Evolutionary conservation across 345 rosid species (phyloP).

Genomic region (Carallia pectinifolia): DNA sequence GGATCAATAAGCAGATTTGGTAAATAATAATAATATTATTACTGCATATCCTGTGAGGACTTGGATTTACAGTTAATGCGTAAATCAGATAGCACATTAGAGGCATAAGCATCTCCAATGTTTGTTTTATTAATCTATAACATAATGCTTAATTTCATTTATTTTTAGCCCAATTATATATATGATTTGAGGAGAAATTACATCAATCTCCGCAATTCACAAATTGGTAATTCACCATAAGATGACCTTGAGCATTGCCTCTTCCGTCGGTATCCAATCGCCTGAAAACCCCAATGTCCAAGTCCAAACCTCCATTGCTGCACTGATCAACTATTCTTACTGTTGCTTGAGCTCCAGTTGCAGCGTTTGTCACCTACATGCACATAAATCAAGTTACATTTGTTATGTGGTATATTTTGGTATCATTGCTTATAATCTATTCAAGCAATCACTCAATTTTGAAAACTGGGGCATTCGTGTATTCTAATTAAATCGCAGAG

Average conservation of each 20-base stretch:
- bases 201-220: slow-evolving; percentile 19
- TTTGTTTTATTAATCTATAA: slow-evolving; percentile 1
- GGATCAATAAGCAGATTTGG: too few relatives aligned
- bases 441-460: too few relatives aligned
- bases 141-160: neutral
- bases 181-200: too few relatives aligned
- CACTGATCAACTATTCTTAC: slow-evolving; percentile 28
- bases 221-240: slow-evolving; percentile 15
- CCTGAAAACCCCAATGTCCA: slow-evolving; percentile 22
- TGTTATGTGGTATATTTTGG: too few relatives aligned
- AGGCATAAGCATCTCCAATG: too few relatives aligned
- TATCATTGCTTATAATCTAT: too few relatives aligned
- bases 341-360: slow-evolving; percentile 4
- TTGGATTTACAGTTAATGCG: too few relatives aligned
- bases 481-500: too few relatives aligned
- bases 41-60: too few relatives aligned
- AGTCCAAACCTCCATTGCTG: slow-evolving; percentile 24
- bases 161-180: neutral
- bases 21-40: too few relatives aligned
- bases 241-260: slow-evolving; percentile 24
- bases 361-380: slow-evolving; percentile 16
- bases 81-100: too few relatives aligned
- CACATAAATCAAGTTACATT: neutral
- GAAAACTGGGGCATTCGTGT: too few relatives aligned
- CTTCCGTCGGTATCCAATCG: slow-evolving; percentile 15